phyloP scores from a whole-genome alignment of 2,329 filamentous ascomycete species.

The Paecilomyces dactylethromorphus region DNA sequence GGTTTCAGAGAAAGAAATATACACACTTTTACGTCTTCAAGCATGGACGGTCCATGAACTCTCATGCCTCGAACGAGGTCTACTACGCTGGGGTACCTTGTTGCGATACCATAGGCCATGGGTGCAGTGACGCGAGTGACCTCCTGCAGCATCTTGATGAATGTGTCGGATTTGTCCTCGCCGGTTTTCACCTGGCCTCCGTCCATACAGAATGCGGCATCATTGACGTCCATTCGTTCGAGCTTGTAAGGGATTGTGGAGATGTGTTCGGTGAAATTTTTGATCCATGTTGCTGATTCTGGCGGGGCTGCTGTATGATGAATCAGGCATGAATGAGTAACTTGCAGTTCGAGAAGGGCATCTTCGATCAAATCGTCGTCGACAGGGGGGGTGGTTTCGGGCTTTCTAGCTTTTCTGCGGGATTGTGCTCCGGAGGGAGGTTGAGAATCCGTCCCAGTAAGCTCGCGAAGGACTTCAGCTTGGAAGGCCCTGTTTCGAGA shows the following conservation, averaged over 20 bases:
- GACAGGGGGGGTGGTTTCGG: constrained; percentile 44
- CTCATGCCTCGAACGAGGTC: constrained; percentile 56
- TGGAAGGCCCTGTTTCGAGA: constrained; percentile 62
- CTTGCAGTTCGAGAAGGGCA: constrained; percentile 62
- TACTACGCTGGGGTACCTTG: constrained; percentile 53
- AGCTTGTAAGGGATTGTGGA: constrained; percentile 65
- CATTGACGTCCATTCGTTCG: constrained; percentile 42
- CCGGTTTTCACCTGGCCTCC: constrained; percentile 67
- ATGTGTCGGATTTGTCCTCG: constrained; percentile 60
- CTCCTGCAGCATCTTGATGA: constrained; percentile 69
- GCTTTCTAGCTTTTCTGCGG: constrained; percentile 33
- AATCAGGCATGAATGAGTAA: constrained; percentile 59
- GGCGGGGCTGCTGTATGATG: constrained; percentile 58
- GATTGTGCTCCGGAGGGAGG: constrained; percentile 15
- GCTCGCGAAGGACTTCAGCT: constrained; percentile 53
- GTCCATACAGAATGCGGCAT: constrained; percentile 68
- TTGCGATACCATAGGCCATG: constrained; percentile 63
- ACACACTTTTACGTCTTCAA: constrained; percentile 55
- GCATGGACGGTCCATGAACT: constrained; percentile 49
- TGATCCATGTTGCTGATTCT: constrained; percentile 68
- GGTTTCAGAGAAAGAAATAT: constrained; percentile 3
- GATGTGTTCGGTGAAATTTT: constrained; percentile 70
- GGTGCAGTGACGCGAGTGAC: constrained; percentile 64
- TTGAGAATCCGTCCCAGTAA: constrained; percentile 28
- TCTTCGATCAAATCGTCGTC: constrained; percentile 66